Base-by-base conservation (phyloP, 345 rosid species). In the Citrus mangshanensis region DNA sequence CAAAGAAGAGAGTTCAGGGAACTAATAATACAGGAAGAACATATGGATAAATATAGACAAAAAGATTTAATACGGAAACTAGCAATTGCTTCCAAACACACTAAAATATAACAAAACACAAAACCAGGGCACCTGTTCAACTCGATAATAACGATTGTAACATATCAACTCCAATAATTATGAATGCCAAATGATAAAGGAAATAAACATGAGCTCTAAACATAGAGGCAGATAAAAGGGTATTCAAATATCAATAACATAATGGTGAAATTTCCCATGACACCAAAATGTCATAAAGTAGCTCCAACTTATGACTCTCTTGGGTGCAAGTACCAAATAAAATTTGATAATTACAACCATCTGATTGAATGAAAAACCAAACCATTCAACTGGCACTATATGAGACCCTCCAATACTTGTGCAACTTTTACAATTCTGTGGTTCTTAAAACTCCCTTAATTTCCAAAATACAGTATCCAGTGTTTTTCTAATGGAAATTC, bases 391-490 rank as follows among this genome's bases (percentile, higher is more conserved):
- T 1, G 9, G 4, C 42, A 66, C 7, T 1, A 75, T 22, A 22
- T 32, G 22, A 49, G 14, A 75, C 7, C 28, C 22, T 8, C 9
- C 46, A 24, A n/a, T 6, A 24, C 14, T n/a, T 19, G 18, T 35
- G 46, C 56, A 68, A 69, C 68, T 55, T 51, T 62, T 38, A 21
- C 58, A 63, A 78, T 62, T 56, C 55, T 55, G 49, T 49, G 27
- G 37, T 59, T 67, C 49, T 27, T 25, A 73, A 64, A 66, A 42
- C 37, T 70, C 61, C 58, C 19, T 25, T 25, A 24, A 38, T 62
- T 65, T 68, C 77, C 68, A 78, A 38, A 22, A 75, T 7, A 72
- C 18, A 54, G 65, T 42, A 49, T 61, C 64, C 51, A 13, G 21
- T 35, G 34, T 70, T 75, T 62, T 64, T 67, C 14, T 34, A 22